A percentile compares a stretch with the other conserved stretches of the same genome.
Evolutionary conservation across 1,139 yeast genomes (phyloP).

Genomic region (Yamadazyma dendronema): DNA sequence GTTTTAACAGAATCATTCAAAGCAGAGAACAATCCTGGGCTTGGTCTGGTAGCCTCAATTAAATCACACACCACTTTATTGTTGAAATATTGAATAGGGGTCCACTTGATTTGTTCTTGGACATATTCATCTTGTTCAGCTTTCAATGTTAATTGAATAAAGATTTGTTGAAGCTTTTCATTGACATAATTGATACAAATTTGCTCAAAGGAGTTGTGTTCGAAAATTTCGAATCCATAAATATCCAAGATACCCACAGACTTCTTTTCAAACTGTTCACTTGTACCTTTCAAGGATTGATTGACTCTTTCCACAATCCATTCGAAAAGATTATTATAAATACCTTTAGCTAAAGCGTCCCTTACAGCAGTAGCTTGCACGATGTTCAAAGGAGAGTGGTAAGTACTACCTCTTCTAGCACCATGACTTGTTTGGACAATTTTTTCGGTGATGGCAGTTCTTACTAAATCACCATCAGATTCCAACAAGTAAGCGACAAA

Average conservation of each 20-base stretch:
- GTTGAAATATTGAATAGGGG: slow-evolving; percentile 95
- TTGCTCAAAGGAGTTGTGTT: slow-evolving; percentile 94
- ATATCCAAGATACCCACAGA: slow-evolving; percentile 92
- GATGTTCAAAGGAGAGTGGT: slow-evolving; percentile 88
- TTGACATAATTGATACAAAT: slow-evolving; percentile 95
- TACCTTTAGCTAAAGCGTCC: slow-evolving; percentile 93
- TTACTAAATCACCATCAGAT: slow-evolving; percentile 67
- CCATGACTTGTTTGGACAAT: slow-evolving; percentile 89
- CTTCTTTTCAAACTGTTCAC: slow-evolving; percentile 49
- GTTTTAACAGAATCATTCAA: slow-evolving; percentile 96
- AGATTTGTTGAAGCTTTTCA: slow-evolving; percentile 95
- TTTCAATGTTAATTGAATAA: slow-evolving; percentile 90
- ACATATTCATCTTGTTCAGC: slow-evolving; percentile 98
- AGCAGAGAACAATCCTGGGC: slow-evolving; percentile 94
- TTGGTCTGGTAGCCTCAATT: slow-evolving; percentile 89
- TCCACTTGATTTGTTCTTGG: slow-evolving; percentile 94
- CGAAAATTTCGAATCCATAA: slow-evolving; percentile 97
- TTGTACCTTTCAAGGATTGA: slow-evolving; percentile 48
- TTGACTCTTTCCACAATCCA: slow-evolving; percentile 98
- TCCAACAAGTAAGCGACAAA: slow-evolving; percentile 91
- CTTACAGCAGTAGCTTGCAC: slow-evolving; percentile 94
- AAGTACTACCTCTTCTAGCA: slow-evolving; percentile 85
- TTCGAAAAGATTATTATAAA: slow-evolving; percentile 88
- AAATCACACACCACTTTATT: slow-evolving; percentile 96
- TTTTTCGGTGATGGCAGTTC: slow-evolving; percentile 72